A percentile compares a stretch with the other conserved stretches of the same genome.
Evolutionary conservation across 805 yeast species (phyloP).

Genomic region (Hanseniaspora jakobsenii): DNA sequence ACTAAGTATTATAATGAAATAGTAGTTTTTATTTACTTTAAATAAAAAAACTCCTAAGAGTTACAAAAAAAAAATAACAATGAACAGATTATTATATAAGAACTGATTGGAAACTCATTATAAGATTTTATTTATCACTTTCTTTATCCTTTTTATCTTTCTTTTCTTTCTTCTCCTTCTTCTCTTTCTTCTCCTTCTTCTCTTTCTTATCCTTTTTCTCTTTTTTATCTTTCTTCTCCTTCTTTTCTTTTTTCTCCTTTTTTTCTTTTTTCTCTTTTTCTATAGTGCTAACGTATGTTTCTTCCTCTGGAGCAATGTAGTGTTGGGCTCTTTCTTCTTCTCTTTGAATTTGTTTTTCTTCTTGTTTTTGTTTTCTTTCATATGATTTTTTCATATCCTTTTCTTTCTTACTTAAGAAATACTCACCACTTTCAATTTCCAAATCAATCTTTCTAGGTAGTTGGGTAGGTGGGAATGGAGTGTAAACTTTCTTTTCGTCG

Average conservation of each 20-base stretch:
- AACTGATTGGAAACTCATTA: too few species aligned
- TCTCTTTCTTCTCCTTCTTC: conserved; percentile 14
- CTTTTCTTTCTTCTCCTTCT: conserved; percentile 11
- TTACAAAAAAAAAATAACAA: too few species aligned
- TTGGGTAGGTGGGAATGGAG: conserved; percentile 98
- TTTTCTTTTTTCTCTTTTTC: conserved; percentile 21
- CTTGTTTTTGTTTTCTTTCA: conserved; percentile 70
- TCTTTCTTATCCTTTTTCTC: conserved; percentile 19
- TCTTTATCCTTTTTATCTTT: neutral
- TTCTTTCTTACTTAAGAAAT: conserved; percentile 79
- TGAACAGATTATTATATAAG: too few species aligned
- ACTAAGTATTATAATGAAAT: too few species aligned
- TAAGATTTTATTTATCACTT: too few species aligned
- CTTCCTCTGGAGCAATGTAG: conserved; percentile 79
- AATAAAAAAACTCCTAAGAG: too few species aligned
- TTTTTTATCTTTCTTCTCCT: conserved; percentile 22
- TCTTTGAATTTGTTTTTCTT: conserved; percentile 50
- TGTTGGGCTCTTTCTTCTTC: conserved; percentile 64
- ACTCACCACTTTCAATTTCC: conserved; percentile 97
- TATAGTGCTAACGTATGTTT: conserved; percentile 36
- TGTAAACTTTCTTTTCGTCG: conserved; percentile 59
- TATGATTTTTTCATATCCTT: conserved; percentile 58
- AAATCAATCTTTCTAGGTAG: conserved; percentile 93
- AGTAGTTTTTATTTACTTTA: too few species aligned
- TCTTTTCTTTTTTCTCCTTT: conserved; percentile 20